phyloP scores from a whole-genome alignment of 1,284 basidiomycete species.

The Moesziomyces aphidis region DNA sequence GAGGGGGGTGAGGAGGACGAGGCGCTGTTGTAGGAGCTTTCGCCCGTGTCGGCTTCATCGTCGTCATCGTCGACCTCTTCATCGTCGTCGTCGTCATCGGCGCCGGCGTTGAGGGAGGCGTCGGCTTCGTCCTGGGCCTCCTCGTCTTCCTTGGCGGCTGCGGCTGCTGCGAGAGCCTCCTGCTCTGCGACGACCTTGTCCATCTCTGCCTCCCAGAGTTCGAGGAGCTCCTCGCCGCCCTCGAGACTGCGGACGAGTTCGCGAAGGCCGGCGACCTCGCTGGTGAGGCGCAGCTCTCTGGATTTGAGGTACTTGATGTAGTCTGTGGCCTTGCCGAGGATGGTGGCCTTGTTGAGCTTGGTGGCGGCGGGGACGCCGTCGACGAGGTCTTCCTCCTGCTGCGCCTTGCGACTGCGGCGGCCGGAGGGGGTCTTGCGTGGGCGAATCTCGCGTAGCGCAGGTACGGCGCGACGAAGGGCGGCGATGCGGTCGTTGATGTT shows the following conservation, averaged over 20 bases:
- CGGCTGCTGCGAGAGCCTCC: conserved; percentile 33
- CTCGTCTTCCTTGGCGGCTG: conserved; percentile 48
- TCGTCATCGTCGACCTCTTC: conserved; percentile 55
- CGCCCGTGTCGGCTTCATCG: conserved; percentile 36
- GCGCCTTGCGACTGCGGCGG: conserved; percentile 51
- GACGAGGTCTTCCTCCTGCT: conserved; percentile 59
- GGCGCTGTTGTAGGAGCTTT: conserved; percentile 33
- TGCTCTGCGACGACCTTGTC: conserved; percentile 52
- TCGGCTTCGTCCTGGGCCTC: conserved; percentile 28
- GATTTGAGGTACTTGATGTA: conserved; percentile 66
- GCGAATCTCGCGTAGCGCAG: conserved; percentile 74
- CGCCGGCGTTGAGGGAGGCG: conserved; percentile 12
- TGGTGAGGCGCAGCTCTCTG: conserved; percentile 56
- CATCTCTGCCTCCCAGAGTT: conserved; percentile 63
- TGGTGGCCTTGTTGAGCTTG: conserved; percentile 67
- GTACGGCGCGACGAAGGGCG: conserved; percentile 78
- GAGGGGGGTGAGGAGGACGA: conserved; percentile 38
- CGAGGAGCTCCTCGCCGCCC: conserved; percentile 64
- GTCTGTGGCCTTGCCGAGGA: conserved; percentile 65
- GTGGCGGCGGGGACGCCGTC: conserved; percentile 66
- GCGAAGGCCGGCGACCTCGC: conserved; percentile 58
- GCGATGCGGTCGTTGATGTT: conserved; percentile 67
- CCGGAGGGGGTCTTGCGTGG: conserved; percentile 56
- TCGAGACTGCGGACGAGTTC: conserved; percentile 62
- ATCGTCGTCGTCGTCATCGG: conserved; percentile 56